Conservation (phyloP, 306 rosid species). For the Adenanthera pavonina region DNA sequence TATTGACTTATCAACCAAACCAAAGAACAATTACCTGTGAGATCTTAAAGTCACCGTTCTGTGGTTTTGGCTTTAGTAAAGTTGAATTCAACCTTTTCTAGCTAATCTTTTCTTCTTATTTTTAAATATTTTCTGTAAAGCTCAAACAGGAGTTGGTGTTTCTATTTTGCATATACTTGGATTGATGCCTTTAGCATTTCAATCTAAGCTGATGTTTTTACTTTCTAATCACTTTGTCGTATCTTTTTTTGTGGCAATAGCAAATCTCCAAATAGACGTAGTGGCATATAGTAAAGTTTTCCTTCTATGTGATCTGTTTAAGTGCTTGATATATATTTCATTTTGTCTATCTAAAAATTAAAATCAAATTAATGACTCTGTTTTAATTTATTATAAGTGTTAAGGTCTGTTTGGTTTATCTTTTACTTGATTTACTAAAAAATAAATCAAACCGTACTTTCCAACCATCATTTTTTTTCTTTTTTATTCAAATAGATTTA, state of each 20-base stretch:
- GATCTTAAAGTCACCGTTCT: not conserved
- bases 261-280: not conserved
- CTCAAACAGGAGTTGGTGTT: not conserved
- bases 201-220: not conserved
- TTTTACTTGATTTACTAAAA: no score
- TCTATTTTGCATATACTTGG: not conserved
- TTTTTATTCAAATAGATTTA: no score
- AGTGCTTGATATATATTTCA: not conserved
- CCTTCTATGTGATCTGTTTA: not conserved
- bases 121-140: not conserved
- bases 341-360: not conserved
- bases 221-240: not conserved
- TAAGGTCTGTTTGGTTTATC: no score
- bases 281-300: not conserved
- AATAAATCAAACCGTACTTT: no score
- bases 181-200: not conserved
- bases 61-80: not conserved
- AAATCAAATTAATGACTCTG: not conserved
- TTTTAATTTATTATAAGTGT: not conserved
- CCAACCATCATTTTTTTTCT: no score
- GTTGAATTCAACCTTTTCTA: not conserved
- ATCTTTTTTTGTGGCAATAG: not conserved
- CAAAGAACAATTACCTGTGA: not conserved
- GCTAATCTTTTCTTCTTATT: not conserved
- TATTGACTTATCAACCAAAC: not conserved